A percentile compares a stretch with the other conserved stretches of the same genome.
These are phyloP conservation scores for Aspergillus jensenii DNA, from an alignment of 2,329 filamentous ascomycete genomes.

Conservation along the genomic window DNA sequence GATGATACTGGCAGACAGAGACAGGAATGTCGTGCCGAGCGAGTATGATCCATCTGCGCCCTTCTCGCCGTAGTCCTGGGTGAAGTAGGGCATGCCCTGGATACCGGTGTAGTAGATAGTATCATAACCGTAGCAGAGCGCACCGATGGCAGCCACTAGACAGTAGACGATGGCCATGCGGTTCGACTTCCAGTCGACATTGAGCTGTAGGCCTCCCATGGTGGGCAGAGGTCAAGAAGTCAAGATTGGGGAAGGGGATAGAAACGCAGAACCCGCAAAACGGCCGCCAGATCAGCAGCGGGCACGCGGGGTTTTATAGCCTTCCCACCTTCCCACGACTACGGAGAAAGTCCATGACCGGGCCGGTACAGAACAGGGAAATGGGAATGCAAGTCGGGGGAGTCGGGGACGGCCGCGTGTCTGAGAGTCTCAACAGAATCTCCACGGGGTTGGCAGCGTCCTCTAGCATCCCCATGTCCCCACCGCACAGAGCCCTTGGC, in stretches of 20 bases:
- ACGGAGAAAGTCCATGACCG: too few relatives aligned
- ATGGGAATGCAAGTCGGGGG: too few relatives aligned
- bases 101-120: conserved; percentile 31
- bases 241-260: neutral
- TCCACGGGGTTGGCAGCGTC: neutral
- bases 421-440: neutral
- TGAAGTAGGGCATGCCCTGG: conserved; percentile 27
- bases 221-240: neutral
- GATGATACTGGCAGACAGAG: conserved; percentile 40
- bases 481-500: too few relatives aligned
- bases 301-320: neutral
- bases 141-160: conserved; percentile 26
- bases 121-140: conserved; percentile 30
- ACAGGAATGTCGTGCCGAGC: conserved; percentile 27
- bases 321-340: too few relatives aligned
- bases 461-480: too few relatives aligned
- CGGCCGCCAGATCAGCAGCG: neutral
- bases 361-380: too few relatives aligned
- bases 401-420: neutral
- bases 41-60: conserved; percentile 18
- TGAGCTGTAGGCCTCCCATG: conserved; percentile 12
- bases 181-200: conserved; percentile 20
- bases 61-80: conserved; percentile 25
- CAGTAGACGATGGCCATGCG: conserved; percentile 28
- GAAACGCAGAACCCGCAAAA: neutral